Evolutionary conservation across 1,139 yeast genomes (phyloP).

Genomic region (Saccharomyces hybrid): DNA sequence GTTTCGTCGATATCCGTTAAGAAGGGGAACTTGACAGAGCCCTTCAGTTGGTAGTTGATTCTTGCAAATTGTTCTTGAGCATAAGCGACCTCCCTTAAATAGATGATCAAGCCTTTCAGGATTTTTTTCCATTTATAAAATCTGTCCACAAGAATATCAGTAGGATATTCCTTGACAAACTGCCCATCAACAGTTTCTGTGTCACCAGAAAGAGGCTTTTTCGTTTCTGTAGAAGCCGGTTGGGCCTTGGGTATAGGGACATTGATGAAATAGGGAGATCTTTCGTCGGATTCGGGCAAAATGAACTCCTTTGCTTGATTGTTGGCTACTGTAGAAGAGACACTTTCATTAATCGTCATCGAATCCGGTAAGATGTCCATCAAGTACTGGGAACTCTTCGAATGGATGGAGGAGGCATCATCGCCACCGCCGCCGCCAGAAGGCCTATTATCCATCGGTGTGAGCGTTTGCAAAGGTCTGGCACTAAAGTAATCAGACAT

Average conservation of each 20-base stretch:
- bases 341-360: constrained; percentile 13
- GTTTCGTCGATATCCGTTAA: constrained; percentile 33
- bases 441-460: background rate
- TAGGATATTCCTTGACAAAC: constrained; percentile 33
- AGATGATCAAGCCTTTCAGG: constrained; percentile 52
- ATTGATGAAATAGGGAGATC: constrained; percentile 33
- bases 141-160: constrained; percentile 38
- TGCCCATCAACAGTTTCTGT: constrained; percentile 15
- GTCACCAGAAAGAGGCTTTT: constrained; percentile 6
- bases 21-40: constrained; percentile 52
- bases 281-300: constrained; percentile 31
- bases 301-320: constrained; percentile 25
- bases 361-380: constrained; percentile 21
- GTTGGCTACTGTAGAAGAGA: constrained; percentile 19
- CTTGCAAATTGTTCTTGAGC: constrained; percentile 65
- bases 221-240: constrained; percentile 4
- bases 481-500: constrained; percentile 24
- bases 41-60: constrained; percentile 54
- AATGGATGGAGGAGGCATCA: constrained; percentile 18
- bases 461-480: constrained; percentile 5
- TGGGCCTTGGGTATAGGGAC: constrained; percentile 31
- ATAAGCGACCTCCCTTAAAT: constrained; percentile 53
- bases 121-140: constrained; percentile 68
- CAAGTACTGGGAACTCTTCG: constrained; percentile 21
- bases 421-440: constrained; percentile 1